These are phyloP conservation scores for Cordyceps sp. DNA, from an alignment of 2,329 filamentous ascomycete species.

Conservation along the genomic window DNA sequence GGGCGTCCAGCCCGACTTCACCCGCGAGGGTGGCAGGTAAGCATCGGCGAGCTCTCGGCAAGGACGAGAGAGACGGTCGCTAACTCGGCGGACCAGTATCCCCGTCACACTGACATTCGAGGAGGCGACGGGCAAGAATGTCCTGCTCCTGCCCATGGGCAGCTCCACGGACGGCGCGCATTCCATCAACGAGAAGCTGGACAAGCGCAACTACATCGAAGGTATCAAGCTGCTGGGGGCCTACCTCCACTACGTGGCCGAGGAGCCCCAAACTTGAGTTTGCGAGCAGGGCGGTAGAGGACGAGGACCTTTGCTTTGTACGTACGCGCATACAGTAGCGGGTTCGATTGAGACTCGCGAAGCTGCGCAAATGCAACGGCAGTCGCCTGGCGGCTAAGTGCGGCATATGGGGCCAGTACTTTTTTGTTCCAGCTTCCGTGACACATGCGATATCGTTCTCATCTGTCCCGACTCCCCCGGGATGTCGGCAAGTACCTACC, in stretches of 20 bases:
- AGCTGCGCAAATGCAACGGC: no score
- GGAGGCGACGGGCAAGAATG: slow-evolving; percentile 95
- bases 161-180: slow-evolving; percentile 93
- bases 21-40: slow-evolving; percentile 80
- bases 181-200: slow-evolving; percentile 96
- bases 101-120: slow-evolving; percentile 95
- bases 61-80: neutral
- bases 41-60: slow-evolving; percentile 14
- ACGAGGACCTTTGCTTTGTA: no score
- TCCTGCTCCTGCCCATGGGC: slow-evolving; percentile 88
- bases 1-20: slow-evolving; percentile 86
- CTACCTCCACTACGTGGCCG: slow-evolving; percentile 90
- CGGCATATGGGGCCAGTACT: no score
- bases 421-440: no score
- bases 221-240: slow-evolving; percentile 90
- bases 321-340: neutral
- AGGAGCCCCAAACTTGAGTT: slow-evolving; percentile 46
- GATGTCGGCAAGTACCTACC: no score
- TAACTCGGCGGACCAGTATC: slow-evolving; percentile 41
- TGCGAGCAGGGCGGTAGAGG: neutral
- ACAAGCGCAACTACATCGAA: slow-evolving; percentile 95
- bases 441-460: no score
- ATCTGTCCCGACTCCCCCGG: no score
- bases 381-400: no score
- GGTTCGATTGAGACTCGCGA: no score